Percentiles rank a stretch among this genome's conserved stretches.
Conservation (phyloP, 805 yeast species). For the Kluyveromyces nonfermentans region DNA sequence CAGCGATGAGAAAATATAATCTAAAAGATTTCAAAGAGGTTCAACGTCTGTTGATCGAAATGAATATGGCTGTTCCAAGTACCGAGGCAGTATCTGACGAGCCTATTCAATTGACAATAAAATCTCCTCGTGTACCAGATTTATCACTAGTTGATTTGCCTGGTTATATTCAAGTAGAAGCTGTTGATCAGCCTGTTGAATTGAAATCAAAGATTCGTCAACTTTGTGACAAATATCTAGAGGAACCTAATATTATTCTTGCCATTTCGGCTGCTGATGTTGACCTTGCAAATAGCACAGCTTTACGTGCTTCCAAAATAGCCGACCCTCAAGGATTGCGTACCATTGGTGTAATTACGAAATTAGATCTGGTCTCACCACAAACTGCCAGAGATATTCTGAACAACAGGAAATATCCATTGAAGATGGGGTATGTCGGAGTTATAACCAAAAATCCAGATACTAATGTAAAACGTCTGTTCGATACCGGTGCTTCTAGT, state of each 20-base stretch:
- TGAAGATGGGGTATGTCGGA: constrained; percentile 96
- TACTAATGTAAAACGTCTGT: constrained; percentile 3
- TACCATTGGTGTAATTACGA: constrained; percentile 93
- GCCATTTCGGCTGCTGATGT: constrained; percentile 98
- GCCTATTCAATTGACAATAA: constrained; percentile 86
- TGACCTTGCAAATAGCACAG: constrained; percentile 92
- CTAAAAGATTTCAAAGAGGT: constrained; percentile 84
- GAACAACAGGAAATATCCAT: constrained; percentile 74
- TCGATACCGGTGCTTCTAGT: constrained; percentile 8
- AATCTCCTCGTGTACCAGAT: constrained; percentile 87
- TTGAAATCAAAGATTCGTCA: constrained; percentile 70
- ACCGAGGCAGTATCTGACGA: constrained; percentile 82
- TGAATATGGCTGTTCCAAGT: constrained; percentile 87
- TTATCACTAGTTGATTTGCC: constrained; percentile 91
- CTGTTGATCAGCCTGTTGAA: constrained; percentile 88
- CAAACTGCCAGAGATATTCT: constrained; percentile 58
- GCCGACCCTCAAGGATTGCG: constrained; percentile 94
- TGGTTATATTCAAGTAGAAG: constrained; percentile 94
- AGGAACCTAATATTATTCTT: constrained; percentile 85
- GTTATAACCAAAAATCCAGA: constrained; percentile 81
- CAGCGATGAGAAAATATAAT: constrained; percentile 73
- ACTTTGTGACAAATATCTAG: constrained; percentile 77
- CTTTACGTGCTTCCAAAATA: constrained; percentile 76
- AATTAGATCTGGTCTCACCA: constrained; percentile 82
- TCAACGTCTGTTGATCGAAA: constrained; percentile 74